Evolutionary conservation across 352 stramenopile species (phyloP).

Genomic region (Phytophthora cajani): DNA sequence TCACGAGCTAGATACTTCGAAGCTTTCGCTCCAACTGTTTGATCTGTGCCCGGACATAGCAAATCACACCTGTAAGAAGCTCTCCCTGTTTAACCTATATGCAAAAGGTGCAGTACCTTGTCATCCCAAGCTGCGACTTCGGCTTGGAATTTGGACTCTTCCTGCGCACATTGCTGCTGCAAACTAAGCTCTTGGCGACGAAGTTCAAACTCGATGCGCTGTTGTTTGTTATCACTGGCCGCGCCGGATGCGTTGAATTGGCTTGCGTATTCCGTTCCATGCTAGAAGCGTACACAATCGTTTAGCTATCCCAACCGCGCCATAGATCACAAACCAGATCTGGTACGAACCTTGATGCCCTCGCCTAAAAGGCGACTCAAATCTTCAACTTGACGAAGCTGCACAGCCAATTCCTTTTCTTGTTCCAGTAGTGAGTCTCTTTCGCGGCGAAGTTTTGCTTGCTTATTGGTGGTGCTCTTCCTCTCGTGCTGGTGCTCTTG

Average conservation of each 20-base stretch:
- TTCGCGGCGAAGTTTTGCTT: slow-evolving; percentile 38
- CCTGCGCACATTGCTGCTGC: slow-evolving; percentile 33
- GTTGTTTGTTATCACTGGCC: slow-evolving; percentile 13
- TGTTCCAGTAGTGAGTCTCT: slow-evolving; percentile 27
- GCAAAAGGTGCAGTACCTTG: slow-evolving; percentile 31
- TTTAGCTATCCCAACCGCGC: neutral
- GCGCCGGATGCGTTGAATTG: slow-evolving; percentile 20
- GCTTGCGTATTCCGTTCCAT: slow-evolving; percentile 29
- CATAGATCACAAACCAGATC: neutral
- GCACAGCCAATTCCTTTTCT: slow-evolving; percentile 18
- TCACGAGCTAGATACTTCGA: slow-evolving; percentile 14
- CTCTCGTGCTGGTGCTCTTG: slow-evolving; percentile 28
- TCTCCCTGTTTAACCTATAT: neutral
- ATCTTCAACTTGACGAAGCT: slow-evolving; percentile 28
- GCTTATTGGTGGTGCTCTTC: slow-evolving; percentile 19
- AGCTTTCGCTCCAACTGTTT: slow-evolving; percentile 33
- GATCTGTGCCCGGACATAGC: slow-evolving; percentile 19
- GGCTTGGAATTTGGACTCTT: slow-evolving; percentile 37
- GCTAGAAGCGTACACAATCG: slow-evolving; percentile 8
- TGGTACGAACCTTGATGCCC: slow-evolving; percentile 39
- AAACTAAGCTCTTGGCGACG: slow-evolving; percentile 33
- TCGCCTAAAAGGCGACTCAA: slow-evolving; percentile 33
- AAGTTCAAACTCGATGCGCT: slow-evolving; percentile 42
- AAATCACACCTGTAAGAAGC: neutral
- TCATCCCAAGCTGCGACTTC: slow-evolving; percentile 37